phyloP scores from a whole-genome alignment of 176 grass and related monocot species.

The Poa pratensis region DNA sequence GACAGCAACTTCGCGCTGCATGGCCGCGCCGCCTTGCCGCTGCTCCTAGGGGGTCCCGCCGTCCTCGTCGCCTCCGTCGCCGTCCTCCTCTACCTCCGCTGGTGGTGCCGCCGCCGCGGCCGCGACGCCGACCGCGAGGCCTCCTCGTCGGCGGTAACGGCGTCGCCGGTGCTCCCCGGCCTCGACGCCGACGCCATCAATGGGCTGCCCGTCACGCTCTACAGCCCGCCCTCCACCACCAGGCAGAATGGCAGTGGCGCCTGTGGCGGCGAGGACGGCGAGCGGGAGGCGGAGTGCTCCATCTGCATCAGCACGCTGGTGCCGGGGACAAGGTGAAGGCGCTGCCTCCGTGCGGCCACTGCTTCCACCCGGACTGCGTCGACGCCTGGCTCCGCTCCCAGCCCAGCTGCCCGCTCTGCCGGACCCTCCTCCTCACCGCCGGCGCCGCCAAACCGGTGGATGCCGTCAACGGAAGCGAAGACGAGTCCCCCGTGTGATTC shows the following conservation, averaged over 20 bases:
- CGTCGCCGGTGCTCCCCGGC: background rate
- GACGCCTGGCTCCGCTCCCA: conserved; percentile 72
- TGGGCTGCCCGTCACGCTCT: conserved; percentile 50
- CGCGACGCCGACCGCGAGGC: conserved; percentile 19
- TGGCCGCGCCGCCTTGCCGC: conserved; percentile 34
- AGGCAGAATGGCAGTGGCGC: background rate
- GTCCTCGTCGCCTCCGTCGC: conserved; percentile 42
- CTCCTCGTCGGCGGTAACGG: background rate
- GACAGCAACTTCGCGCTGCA: conserved; percentile 68
- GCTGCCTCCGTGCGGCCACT: conserved; percentile 69
- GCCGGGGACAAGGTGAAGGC: conserved; percentile 78
- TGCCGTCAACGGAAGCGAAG: conserved; percentile 1
- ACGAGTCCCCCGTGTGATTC: conserved; percentile 43
- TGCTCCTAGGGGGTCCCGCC: conserved; percentile 43
- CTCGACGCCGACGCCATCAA: conserved; percentile 56
- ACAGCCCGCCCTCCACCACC: background rate
- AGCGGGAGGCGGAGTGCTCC: conserved; percentile 58
- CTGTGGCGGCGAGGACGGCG: background rate
- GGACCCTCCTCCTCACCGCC: conserved; percentile 42
- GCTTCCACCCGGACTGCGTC: conserved; percentile 89
- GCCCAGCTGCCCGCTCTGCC: conserved; percentile 79
- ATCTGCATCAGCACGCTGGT: conserved; percentile 72
- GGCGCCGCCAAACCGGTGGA: background rate
- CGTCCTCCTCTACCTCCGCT: conserved; percentile 53
- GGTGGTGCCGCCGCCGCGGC: conserved; percentile 42